Conservation (phyloP, 306 rosid genomes). For the Prunus kanzakura region DNA sequence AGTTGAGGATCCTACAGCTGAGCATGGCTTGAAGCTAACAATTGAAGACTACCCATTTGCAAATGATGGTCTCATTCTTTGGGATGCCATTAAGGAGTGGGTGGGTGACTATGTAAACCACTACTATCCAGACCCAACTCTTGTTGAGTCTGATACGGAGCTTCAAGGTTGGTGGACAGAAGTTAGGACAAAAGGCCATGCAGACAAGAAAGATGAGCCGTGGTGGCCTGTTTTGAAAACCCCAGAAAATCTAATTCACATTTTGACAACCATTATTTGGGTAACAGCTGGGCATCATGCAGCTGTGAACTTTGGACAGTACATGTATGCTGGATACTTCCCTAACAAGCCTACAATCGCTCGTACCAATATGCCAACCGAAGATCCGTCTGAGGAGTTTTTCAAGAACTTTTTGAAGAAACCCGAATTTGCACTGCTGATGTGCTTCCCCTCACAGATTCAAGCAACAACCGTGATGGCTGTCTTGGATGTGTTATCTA, state of each 20-base stretch:
- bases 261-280: constrained; percentile 32
- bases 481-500: constrained; percentile 29
- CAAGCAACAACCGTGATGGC: constrained; percentile 39
- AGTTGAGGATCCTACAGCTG: constrained; percentile 32
- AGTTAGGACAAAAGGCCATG: constrained; percentile 36
- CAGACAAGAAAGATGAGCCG: constrained; percentile 42
- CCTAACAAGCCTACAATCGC: constrained; percentile 41
- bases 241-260: constrained; percentile 19
- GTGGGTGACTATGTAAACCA: constrained; percentile 34
- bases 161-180: constrained; percentile 50
- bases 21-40: constrained; percentile 38
- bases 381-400: constrained; percentile 21
- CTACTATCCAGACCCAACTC: constrained; percentile 25
- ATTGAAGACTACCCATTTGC: constrained; percentile 45
- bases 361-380: constrained; percentile 29
- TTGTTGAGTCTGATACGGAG: constrained; percentile 27
- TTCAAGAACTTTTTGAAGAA: constrained; percentile 20
- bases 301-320: constrained; percentile 43
- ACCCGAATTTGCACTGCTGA: constrained; percentile 32
- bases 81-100: constrained; percentile 37
- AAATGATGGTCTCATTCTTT: constrained; percentile 34
- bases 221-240: constrained; percentile 41
- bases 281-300: constrained; percentile 41
- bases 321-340: constrained; percentile 35
- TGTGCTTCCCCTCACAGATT: constrained; percentile 37